phyloP scores from a whole-genome alignment of 331 rosid species.

The Quercus lobata region DNA sequence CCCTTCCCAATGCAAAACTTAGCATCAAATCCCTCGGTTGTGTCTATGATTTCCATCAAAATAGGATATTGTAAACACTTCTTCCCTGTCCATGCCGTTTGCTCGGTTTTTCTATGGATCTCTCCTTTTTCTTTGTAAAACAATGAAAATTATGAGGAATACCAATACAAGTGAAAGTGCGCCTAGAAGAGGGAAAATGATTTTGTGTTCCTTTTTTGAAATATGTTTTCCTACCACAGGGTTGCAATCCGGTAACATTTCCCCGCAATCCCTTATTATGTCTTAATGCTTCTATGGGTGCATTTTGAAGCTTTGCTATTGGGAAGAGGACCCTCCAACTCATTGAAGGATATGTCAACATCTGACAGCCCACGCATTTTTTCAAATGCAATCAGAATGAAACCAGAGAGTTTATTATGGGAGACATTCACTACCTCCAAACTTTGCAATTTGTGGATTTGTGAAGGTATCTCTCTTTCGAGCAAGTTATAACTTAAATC shows the following conservation, averaged over 20 bases:
- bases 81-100: background rate
- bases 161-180: conserved; percentile 1
- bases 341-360: conserved; percentile 1
- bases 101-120: background rate
- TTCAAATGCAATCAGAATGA: background rate
- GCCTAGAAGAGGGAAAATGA: conserved; percentile 16
- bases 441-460: background rate
- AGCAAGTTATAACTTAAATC: background rate
- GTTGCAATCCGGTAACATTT: conserved; percentile 11
- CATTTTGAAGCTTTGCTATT: background rate
- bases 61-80: conserved; percentile 5
- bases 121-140: background rate
- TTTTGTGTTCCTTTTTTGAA: background rate
- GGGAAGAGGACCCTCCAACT: conserved; percentile 32
- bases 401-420: background rate
- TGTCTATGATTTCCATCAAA: conserved; percentile 31
- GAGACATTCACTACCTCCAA: background rate
- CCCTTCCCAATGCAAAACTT: conserved; percentile 30
- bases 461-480: background rate
- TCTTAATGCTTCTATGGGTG: conserved; percentile 23
- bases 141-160: background rate
- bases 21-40: conserved; percentile 27
- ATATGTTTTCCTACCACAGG: conserved; percentile 16
- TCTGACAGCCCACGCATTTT: background rate
- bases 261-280: conserved; percentile 43